phyloP scores from a whole-genome alignment of 2,329 filamentous ascomycete species.

The Fusarium tanahbumbuense region DNA sequence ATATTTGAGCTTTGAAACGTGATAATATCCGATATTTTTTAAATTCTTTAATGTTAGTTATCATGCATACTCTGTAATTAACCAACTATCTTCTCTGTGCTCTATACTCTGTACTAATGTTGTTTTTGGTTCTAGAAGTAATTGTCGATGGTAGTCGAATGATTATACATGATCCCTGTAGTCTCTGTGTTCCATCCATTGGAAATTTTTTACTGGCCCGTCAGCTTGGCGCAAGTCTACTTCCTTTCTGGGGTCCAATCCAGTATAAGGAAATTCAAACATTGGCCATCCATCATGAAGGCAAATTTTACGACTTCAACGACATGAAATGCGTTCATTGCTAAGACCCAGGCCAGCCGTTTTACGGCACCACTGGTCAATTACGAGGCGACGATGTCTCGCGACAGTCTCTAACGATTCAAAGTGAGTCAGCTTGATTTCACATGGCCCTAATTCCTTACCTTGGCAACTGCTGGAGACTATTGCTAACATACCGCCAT shows the following conservation, averaged over 20 bases:
- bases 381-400: conserved; percentile 40
- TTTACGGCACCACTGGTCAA: conserved; percentile 34
- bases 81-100: neutral
- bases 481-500: conserved; percentile 20
- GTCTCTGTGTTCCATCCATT: neutral
- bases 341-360: conserved; percentile 40
- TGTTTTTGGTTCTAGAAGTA: neutral
- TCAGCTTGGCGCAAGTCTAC: conserved; percentile 2
- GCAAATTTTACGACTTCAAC: conserved; percentile 32
- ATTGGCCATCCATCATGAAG: conserved; percentile 16
- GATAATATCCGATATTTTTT: neutral
- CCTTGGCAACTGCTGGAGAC: conserved; percentile 10
- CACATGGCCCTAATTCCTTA: neutral
- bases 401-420: conserved; percentile 49
- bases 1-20: neutral
- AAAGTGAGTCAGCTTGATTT: conserved; percentile 41
- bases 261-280: conserved; percentile 15
- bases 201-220: neutral
- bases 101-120: neutral
- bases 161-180: neutral
- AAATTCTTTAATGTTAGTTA: neutral
- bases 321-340: conserved; percentile 48
- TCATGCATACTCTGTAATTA: neutral
- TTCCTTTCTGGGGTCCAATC: conserved; percentile 1
- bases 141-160: neutral